Conservation (phyloP, 352 stramenopile genomes). For the Saprolegnia diclina region DNA sequence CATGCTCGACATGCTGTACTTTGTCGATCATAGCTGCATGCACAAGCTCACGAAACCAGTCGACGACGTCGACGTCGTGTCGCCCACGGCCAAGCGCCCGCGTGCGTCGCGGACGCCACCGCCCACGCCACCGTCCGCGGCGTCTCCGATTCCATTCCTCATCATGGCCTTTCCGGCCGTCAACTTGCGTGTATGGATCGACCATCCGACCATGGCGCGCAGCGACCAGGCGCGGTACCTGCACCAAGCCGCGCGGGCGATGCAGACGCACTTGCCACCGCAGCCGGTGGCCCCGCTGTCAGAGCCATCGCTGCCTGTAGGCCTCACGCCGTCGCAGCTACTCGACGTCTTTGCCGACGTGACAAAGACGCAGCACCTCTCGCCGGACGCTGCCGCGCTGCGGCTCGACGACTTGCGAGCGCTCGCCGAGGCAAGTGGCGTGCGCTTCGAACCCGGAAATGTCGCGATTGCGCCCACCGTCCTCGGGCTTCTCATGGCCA, state of each 20-base stretch:
- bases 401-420: not conserved
- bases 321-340: not conserved
- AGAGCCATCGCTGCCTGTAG: not conserved
- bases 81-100: not conserved
- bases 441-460: not conserved
- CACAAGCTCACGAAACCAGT: not conserved
- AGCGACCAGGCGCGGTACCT: not conserved
- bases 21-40: constrained; percentile 15
- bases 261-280: not conserved
- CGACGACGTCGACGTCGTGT: not conserved
- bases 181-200: constrained; percentile 13
- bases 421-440: not conserved
- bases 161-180: constrained; percentile 16
- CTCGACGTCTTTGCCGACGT: not conserved
- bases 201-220: not conserved
- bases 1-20: constrained; percentile 16
- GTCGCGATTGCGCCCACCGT: not conserved
- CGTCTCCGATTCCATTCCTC: not conserved
- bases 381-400: not conserved
- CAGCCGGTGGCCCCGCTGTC: not conserved
- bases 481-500: not conserved
- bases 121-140: not conserved
- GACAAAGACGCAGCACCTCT: not conserved
- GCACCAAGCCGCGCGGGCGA: not conserved
- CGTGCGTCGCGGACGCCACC: not conserved